Evolutionary conservation across 164 flowering plant species (phyloP), one percentile per base, ranked within the genome.

Genomic region (Nymphaea thermarum): DNA sequence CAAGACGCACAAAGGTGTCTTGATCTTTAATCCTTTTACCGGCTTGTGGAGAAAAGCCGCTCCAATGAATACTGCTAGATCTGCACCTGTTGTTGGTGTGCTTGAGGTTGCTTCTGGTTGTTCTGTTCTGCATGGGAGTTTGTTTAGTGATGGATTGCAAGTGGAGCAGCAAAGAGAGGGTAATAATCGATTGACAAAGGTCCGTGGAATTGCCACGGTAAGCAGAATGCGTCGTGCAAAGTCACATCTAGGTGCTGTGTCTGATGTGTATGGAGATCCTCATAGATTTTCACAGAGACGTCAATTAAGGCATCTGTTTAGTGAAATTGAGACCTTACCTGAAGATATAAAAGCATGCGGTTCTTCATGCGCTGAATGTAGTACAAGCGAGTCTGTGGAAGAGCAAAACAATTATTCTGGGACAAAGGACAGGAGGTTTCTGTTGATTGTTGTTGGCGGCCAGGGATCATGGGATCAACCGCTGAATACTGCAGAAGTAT

Each of bases 201-300:
- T 71, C 85, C 81, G 68, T 82, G 75, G n/a, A 79, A 66, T 67
- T 78, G 85, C 57, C 14, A 51, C 57, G 17, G 64, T 17, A 62
- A 62, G 70, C 84, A 82, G 17, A 96, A 86, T 36, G 80, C 86
- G 81, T 43, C 76, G 79, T 73, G 68, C 82, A 15, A 77, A 91
- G 77, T 69, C 93, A 62, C 74, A 96, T 43, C 14, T 79, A 51
- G 86, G 91, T 60, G 92, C 93, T 43, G 84, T 81, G 16, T 90
- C 96, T 3, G 95, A 91, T 76, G 91, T 94, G 66, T 94, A 91
- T 66, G 93, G 87, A 77, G 99, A 94, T 81, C 99, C 99, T 69
- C 99, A 94, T 75, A 83, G 91, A 75, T 85, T 94, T 57, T 94
- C 97, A 36, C 72, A 87, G 5, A 84, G 98, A 70, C 90, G 91